A percentile compares a stretch with the other conserved stretches of the same genome.
Conservation (phyloP, 176 grass and related monocot genomes). For the Carex cristatella region DNA sequence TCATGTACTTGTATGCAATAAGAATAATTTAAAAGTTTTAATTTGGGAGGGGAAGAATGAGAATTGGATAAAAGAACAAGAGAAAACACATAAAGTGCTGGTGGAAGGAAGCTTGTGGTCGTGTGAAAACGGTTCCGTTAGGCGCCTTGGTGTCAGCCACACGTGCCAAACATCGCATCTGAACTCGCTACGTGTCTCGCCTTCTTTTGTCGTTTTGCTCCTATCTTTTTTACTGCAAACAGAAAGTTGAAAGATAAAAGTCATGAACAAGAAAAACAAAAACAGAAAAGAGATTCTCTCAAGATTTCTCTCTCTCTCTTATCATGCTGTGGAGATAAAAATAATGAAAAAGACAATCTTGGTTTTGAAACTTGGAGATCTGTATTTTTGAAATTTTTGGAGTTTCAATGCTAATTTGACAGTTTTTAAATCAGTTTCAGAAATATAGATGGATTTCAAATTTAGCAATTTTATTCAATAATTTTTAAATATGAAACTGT, state of each 20-base stretch:
- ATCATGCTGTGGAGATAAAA: not conserved
- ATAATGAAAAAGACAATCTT: not conserved
- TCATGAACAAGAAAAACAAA: not conserved
- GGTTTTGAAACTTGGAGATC: not conserved
- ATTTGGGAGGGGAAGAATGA: not conserved
- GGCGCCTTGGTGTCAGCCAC: slow-evolving; percentile 13
- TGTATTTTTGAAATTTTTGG: too few species aligned
- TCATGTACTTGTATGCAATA: too few species aligned
- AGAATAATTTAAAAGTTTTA: not conserved
- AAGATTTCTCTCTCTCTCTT: not conserved
- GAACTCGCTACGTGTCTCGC: not conserved
- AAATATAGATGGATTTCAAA: too few species aligned
- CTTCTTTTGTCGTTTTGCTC: not conserved
- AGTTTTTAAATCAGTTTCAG: too few species aligned
- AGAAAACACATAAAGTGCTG: not conserved
- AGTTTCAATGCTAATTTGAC: too few species aligned
- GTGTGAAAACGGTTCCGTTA: slow-evolving; percentile 8
- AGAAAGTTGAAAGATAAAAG: not conserved
- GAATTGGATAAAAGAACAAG: not conserved
- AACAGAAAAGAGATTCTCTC: not conserved
- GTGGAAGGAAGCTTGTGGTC: not conserved
- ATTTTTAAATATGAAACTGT: too few species aligned
- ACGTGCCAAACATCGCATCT: slow-evolving; percentile 12
- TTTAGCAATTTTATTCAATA: too few species aligned
- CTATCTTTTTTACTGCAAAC: not conserved